These are phyloP conservation scores for Chytridiales sp. DNA, from an alignment of 371 early-diverging fungal genomes.

Conservation along the genomic window DNA sequence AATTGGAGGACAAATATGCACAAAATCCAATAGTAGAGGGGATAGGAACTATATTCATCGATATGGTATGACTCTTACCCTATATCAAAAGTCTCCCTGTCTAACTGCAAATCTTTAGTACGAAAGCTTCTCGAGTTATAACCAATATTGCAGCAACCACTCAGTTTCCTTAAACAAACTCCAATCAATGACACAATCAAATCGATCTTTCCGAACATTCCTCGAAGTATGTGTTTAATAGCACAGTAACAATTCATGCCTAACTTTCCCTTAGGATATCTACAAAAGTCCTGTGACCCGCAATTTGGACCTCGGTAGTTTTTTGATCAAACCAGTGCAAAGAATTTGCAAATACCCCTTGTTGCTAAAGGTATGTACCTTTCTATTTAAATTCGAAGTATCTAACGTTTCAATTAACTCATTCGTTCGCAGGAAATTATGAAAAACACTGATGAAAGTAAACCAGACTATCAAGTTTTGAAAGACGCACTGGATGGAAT, in stretches of 20 bases:
- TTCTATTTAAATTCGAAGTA: constrained; percentile 1
- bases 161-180: constrained; percentile 35
- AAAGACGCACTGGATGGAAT: constrained; percentile 42
- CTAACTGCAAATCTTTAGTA: constrained; percentile 7
- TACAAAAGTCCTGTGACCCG: constrained; percentile 41
- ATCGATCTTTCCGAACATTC: constrained; percentile 37
- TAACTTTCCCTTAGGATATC: constrained; percentile 33
- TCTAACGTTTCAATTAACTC: neutral
- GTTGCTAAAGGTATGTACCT: constrained; percentile 61
- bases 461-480: constrained; percentile 36
- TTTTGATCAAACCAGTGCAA: constrained; percentile 96
- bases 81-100: neutral
- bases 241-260: constrained; percentile 13
- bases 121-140: constrained; percentile 36
- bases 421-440: constrained; percentile 39
- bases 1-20: constrained; percentile 30
- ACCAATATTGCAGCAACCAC: constrained; percentile 47
- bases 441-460: constrained; percentile 40
- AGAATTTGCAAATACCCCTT: constrained; percentile 97
- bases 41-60: constrained; percentile 42
- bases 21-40: constrained; percentile 33
- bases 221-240: constrained; percentile 31
- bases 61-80: constrained; percentile 26
- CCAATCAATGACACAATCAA: constrained; percentile 29
- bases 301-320: constrained; percentile 47